Evolutionary conservation across 2,329 filamentous ascomycete species (phyloP).

Genomic region (Fusarium clavum): DNA sequence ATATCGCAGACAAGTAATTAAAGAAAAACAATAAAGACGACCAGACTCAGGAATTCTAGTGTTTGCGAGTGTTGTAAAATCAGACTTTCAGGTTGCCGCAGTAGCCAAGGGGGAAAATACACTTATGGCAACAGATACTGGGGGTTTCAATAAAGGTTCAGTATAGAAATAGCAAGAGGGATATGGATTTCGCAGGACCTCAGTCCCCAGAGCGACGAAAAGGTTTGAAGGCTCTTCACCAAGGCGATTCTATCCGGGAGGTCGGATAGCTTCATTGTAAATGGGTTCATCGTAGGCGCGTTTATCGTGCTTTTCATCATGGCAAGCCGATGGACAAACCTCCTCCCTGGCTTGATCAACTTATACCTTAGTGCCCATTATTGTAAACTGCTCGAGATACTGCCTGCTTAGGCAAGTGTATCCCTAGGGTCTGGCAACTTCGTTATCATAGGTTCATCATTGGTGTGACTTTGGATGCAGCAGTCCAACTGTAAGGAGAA

Average conservation of each 20-base stretch:
- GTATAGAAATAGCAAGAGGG: not conserved
- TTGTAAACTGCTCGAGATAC: not conserved
- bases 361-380: not conserved
- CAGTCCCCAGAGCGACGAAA: not conserved
- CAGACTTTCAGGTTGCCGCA: not conserved
- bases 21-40: not conserved
- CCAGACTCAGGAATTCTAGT: rapidly evolving
- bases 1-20: rapidly evolving
- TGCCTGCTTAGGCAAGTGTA: not conserved
- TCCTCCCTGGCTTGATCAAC: not conserved
- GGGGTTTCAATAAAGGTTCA: no score
- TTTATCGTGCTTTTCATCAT: not conserved
- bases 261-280: not conserved
- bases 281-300: conserved; percentile 5
- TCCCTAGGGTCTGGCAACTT: not conserved
- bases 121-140: not conserved
- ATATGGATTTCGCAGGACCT: not conserved
- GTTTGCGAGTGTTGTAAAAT: not conserved
- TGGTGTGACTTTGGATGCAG: not conserved
- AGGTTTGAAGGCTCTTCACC: no score
- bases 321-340: not conserved
- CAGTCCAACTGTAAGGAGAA: not conserved
- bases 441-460: not conserved
- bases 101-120: not conserved
- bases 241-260: not conserved